These are phyloP conservation scores for Erythrobasidium yunnanense DNA, from an alignment of 768 basidiomycete genomes.

Conservation along the genomic window DNA sequence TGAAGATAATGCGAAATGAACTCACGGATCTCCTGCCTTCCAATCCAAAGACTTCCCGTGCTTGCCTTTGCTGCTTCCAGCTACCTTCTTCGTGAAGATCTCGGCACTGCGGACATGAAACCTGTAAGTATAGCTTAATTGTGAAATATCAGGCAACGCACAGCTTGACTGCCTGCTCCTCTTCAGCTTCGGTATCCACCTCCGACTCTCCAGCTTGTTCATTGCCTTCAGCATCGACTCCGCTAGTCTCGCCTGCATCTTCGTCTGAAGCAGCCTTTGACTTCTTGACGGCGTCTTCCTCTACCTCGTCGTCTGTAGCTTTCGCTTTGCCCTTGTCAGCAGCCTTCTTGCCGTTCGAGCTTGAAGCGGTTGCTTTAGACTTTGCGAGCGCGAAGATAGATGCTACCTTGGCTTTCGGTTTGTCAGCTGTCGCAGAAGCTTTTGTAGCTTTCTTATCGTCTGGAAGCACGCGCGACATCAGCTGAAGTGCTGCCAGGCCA, in stretches of 20 bases:
- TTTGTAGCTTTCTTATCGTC: neutral
- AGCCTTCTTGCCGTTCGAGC: neutral
- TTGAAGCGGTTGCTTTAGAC: conserved; percentile 7
- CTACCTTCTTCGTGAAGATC: conserved; percentile 26
- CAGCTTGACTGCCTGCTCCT: conserved; percentile 54
- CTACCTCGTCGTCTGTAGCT: conserved; percentile 40
- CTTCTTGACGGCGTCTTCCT: conserved; percentile 54
- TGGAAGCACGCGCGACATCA: neutral
- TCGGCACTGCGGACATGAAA: conserved; percentile 49
- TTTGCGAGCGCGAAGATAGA: conserved; percentile 19
- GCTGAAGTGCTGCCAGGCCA: neutral
- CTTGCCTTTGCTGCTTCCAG: conserved; percentile 20
- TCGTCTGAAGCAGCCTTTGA: conserved; percentile 33
- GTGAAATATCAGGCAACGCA: conserved; percentile 47
- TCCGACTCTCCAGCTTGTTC: conserved; percentile 45
- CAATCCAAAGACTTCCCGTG: conserved; percentile 41
- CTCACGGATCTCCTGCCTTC: conserved; percentile 74
- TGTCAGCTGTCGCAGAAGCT: too few species aligned
- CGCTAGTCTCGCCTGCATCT: conserved; percentile 44
- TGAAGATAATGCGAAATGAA: conserved; percentile 26
- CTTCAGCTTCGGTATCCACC: conserved; percentile 41
- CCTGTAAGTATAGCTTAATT: conserved; percentile 60
- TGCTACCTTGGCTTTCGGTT: conserved; percentile 13
- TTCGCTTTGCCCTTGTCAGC: conserved; percentile 29
- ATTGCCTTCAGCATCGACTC: conserved; percentile 43